Base-by-base conservation (phyloP, 345 rosid species). In the Salix brachista region DNA sequence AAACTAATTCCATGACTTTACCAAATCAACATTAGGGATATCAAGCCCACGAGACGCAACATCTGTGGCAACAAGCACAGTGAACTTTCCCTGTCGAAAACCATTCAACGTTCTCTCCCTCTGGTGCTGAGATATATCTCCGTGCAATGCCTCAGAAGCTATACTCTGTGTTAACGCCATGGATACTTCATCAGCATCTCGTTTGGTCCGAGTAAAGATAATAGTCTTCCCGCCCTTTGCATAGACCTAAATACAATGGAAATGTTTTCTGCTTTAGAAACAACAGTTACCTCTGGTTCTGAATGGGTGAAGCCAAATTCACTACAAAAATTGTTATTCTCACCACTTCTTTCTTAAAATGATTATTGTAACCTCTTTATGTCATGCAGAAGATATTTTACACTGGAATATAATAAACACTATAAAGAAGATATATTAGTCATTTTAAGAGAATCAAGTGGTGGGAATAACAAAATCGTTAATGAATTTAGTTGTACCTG, bases 111-210 rank as follows among this genome's bases (percentile, higher is more conserved):
- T 96, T 88, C 99, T 91, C 91, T 96, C 99, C 82, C 99, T 91
- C 81, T 96, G 99, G 75, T 93, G 98, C 85, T 96, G 99, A 71
- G 99, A 96, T 70, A 93, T 96, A 87, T 96, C 99, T 60, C 99
- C 99, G 73, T 93, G 99, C 83, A 96, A 86, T 72, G 99, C 99
- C 81, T 93, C 99, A 4, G 99, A 85, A 80, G 99, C 88, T 73
- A 96, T 92, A 85, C 90, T 96, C 77, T 65, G 92, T 70, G 96
- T 88, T 70, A 96, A 80, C 70, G 94, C 87, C 73, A 89, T 75
- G 54, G 99, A 91, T 64, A 96, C 98, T 80, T 93, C 98, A 82
- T 96, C 98, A 65, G 99, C 99, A 85, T 96, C 99, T 78, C 92
- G 83, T 83, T 96, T 96, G 28, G 98, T 96, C 84, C 89, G 96